These are phyloP conservation scores for Hypholoma sublateritium DNA, from an alignment of 768 basidiomycete genomes.

Conservation along the genomic window DNA sequence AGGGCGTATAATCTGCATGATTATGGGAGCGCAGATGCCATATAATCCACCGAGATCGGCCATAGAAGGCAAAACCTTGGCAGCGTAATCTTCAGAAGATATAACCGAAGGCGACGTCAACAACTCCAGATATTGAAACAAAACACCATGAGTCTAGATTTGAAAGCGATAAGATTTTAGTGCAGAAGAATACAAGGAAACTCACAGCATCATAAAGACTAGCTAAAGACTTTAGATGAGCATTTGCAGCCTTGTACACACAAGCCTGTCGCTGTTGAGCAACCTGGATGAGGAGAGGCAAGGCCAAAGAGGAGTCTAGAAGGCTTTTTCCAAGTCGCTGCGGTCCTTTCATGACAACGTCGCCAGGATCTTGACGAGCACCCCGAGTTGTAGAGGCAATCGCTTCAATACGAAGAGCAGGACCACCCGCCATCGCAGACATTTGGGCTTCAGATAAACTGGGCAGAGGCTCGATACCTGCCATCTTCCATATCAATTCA, in stretches of 20 bases:
- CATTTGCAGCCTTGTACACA: conserved; percentile 69
- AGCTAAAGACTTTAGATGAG: conserved; percentile 83
- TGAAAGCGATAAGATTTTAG: conserved; percentile 16
- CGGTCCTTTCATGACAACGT: conserved; percentile 64
- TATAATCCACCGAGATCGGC: conserved; percentile 71
- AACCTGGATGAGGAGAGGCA: conserved; percentile 88
- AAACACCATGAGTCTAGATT: conserved; percentile 80
- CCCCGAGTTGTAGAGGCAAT: conserved; percentile 79
- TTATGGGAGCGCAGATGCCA: conserved; percentile 81
- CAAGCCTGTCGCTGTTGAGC: conserved; percentile 90
- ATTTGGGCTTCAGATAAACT: conserved; percentile 89
- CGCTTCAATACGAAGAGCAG: conserved; percentile 83
- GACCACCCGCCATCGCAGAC: conserved; percentile 88
- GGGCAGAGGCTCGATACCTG: conserved; percentile 88
- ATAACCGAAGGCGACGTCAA: conserved; percentile 73
- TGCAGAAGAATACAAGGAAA: conserved; percentile 21
- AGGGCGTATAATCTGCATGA: conserved; percentile 93
- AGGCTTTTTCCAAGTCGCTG: conserved; percentile 64
- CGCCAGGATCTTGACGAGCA: conserved; percentile 65
- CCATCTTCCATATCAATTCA: conserved; percentile 94
- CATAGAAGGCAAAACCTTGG: conserved; percentile 72
- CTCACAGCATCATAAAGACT: conserved; percentile 87
- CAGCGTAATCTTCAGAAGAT: conserved; percentile 68
- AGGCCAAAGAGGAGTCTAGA: conserved; percentile 70
- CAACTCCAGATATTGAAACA: conserved; percentile 90